These are phyloP conservation scores for Cordyceps pruinosa DNA, from an alignment of 2,329 filamentous ascomycete genomes.

Conservation along the genomic window DNA sequence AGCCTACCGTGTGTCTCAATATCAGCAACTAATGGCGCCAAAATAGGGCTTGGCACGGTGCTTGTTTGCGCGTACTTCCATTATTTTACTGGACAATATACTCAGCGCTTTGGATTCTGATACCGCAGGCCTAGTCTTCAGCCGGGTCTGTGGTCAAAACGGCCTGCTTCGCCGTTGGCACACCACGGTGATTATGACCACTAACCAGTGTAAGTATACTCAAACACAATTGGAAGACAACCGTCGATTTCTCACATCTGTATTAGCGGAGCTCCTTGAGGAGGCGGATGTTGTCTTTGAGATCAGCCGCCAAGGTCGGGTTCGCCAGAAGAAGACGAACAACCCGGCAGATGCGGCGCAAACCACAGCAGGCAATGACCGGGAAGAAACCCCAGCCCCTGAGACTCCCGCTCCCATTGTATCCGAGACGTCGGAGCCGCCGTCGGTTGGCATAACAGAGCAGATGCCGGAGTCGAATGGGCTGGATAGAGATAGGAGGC, in stretches of 20 bases:
- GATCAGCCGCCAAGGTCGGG: neutral
- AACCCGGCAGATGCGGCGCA: neutral
- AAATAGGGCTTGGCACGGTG: constrained; percentile 5
- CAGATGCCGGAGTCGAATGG: neutral
- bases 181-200: constrained; percentile 13
- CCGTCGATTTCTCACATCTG: no score
- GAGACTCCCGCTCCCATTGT: neutral
- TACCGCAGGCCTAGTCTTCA: neutral
- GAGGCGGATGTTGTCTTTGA: neutral
- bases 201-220: no score
- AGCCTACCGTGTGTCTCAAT: no score
- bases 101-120: constrained; percentile 13
- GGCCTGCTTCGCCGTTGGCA: constrained; percentile 11
- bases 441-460: neutral
- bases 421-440: neutral
- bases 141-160: constrained; percentile 3
- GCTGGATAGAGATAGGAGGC: no score
- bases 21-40: no score
- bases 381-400: neutral
- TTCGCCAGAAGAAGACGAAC: neutral
- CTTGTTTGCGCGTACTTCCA: constrained; percentile 10
- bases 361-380: neutral
- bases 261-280: neutral
- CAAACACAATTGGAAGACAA: no score
- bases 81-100: constrained; percentile 14